Percentiles rank a stretch among this genome's conserved stretches.
phyloP scores from a whole-genome alignment of 2,329 filamentous ascomycete genomes.

The Sclerotinia borealis region DNA sequence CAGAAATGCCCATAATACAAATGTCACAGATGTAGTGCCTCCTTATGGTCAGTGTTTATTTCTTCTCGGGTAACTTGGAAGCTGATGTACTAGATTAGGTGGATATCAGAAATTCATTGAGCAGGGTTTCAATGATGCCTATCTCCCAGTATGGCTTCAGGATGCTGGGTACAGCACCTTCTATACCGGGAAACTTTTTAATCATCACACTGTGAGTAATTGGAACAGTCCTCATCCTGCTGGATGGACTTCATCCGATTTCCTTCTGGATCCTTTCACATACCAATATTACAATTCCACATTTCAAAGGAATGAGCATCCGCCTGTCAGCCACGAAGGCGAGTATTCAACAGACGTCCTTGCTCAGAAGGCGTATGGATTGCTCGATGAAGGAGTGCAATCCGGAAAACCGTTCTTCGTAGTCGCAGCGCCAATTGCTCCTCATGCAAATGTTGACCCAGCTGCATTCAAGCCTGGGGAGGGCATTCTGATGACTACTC shows the following conservation, averaged over 20 bases:
- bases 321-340: conserved; percentile 49
- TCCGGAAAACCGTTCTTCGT: conserved; percentile 59
- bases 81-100: conserved; percentile 29
- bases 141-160: conserved; percentile 67
- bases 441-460: conserved; percentile 49
- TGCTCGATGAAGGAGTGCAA: conserved; percentile 54
- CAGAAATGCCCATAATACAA: conserved; percentile 57
- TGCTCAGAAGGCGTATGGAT: conserved; percentile 49
- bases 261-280: conserved; percentile 60
- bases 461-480: conserved; percentile 6
- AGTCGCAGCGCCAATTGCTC: conserved; percentile 58
- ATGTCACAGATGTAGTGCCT: conserved; percentile 45
- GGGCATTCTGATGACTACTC: conserved; percentile 37
- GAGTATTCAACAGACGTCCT: conserved; percentile 48
- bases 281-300: conserved; percentile 63
- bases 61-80: conserved; percentile 18
- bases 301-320: conserved; percentile 53
- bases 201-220: conserved; percentile 54
- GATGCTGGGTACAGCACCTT: conserved; percentile 63
- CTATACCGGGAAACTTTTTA: conserved; percentile 68
- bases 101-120: conserved; percentile 61
- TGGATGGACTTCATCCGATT: conserved; percentile 54
- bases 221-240: conserved; percentile 53
- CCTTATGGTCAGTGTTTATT: conserved; percentile 42
- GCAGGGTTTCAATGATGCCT: conserved; percentile 60